Base-by-base conservation (phyloP, 371 early-diverging fungal genomes). In the Mucor mucedo region DNA sequence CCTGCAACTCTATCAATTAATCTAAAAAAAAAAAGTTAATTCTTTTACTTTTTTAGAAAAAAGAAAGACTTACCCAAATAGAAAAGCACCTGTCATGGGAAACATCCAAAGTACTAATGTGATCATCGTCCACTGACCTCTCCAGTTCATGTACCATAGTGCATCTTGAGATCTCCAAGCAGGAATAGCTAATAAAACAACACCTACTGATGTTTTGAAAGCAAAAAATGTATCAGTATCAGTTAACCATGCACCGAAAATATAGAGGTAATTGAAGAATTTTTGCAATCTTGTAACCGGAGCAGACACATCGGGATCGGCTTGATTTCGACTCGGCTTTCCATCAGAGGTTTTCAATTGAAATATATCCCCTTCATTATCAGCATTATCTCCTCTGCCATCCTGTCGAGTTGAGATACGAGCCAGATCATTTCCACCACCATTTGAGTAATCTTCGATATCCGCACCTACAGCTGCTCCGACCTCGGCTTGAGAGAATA, bases 81-180 rank as follows among this genome's bases (percentile, higher is more conserved):
- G 55, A 62, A 80, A 80, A 27, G 71, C 62, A 13, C 80, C 80
- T 0, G 76, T 61, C 48, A 59, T 71, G 5, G 78, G 78, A 30
- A 72, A 65, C 65, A 74, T 74, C 80, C 80, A 80, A 0, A 80
- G 47, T 5, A 70, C 68, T 5, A 80, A 48, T 0, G 74, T 74
- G 60, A 80, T 77, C 57, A 77, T 61, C 7, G 73, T 71, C 80
- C 80, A 80, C 59, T 80, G 77, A 1, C 77, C 77, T 50, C 74
- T 60, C 80, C 80, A 80, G 6, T 68, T 58, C 32, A 58, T 57
- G 54, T 70, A 79, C 79, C 79, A 79, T 1, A 7, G 58, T 6
- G 66, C 70, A 48, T 67, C 66, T 7, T 68, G 47, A 2, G 69
- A 42, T 5, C 70, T 40, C 54, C 58, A 80, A 0, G 72, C 71